phyloP scores from a whole-genome alignment of 2,329 filamentous ascomycete species.

The Cytospora piceicola region DNA sequence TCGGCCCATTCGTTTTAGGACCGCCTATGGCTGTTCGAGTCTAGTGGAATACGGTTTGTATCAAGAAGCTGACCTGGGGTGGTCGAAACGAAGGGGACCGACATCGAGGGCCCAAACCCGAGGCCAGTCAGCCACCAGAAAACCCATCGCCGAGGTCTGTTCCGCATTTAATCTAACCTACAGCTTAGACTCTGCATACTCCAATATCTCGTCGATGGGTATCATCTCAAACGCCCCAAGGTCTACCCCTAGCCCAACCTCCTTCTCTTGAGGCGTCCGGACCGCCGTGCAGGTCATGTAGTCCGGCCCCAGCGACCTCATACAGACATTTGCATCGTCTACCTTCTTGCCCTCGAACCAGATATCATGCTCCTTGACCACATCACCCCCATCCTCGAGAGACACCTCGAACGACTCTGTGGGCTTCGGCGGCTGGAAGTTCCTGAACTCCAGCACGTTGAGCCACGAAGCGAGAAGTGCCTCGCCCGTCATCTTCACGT shows the following conservation, averaged over 20 bases:
- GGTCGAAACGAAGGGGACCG: background rate
- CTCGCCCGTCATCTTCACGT: conserved; percentile 82
- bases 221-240: conserved; percentile 49
- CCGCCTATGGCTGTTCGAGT: background rate
- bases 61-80: background rate
- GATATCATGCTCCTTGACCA: conserved; percentile 44
- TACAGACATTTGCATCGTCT: conserved; percentile 47
- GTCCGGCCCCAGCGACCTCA: conserved; percentile 50
- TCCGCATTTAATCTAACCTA: conserved; percentile 10
- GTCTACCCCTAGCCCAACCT: conserved; percentile 44
- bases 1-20: background rate
- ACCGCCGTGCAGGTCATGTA: conserved; percentile 61
- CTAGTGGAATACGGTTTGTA: background rate
- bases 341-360: conserved; percentile 45
- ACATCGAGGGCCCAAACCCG: background rate
- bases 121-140: background rate
- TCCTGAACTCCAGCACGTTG: conserved; percentile 68
- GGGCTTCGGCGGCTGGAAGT: conserved; percentile 59
- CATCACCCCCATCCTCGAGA: conserved; percentile 39
- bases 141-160: background rate
- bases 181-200: conserved; percentile 46
- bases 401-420: conserved; percentile 33
- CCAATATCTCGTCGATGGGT: conserved; percentile 50
- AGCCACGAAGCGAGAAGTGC: conserved; percentile 77
- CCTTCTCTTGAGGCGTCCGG: conserved; percentile 44